phyloP scores from a whole-genome alignment of 2,329 filamentous ascomycete genomes.

The Neonectria faginata region DNA sequence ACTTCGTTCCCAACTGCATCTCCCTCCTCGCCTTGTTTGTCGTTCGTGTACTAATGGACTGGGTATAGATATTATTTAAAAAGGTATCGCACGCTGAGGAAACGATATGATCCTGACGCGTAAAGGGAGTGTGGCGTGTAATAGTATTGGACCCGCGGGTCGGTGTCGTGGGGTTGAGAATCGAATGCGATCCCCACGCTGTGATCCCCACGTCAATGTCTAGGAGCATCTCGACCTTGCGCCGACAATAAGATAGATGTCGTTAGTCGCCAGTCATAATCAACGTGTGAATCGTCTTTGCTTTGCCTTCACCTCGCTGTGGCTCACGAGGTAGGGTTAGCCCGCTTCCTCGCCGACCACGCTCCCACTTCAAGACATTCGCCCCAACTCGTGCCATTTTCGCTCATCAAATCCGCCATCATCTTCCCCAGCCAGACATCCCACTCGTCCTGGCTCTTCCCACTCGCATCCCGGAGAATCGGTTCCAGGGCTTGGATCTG shows the following conservation, averaged over 20 bases:
- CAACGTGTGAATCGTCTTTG: slow-evolving; percentile 30
- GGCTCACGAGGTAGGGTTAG: slow-evolving; percentile 22
- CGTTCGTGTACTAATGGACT: slow-evolving; percentile 38
- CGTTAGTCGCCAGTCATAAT: slow-evolving; percentile 19
- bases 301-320: slow-evolving; percentile 25
- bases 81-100: slow-evolving; percentile 85
- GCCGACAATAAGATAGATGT: slow-evolving; percentile 31
- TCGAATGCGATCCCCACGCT: slow-evolving; percentile 13
- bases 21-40: slow-evolving; percentile 29
- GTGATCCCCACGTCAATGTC: slow-evolving; percentile 9
- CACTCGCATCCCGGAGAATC: slow-evolving; percentile 81
- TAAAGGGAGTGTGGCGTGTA: slow-evolving; percentile 36
- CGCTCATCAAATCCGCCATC: slow-evolving; percentile 84
- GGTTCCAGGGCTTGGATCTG: slow-evolving; percentile 89
- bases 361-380: slow-evolving; percentile 90
- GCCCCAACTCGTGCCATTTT: slow-evolving; percentile 82
- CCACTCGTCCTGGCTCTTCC: slow-evolving; percentile 93
- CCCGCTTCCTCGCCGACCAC: slow-evolving; percentile 84
- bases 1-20: slow-evolving; percentile 7
- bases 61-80: slow-evolving; percentile 74
- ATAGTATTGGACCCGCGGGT: slow-evolving; percentile 7
- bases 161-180: slow-evolving; percentile 2
- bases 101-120: slow-evolving; percentile 74
- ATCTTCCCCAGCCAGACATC: slow-evolving; percentile 89
- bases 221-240: slow-evolving; percentile 25